Percentiles rank a stretch among this genome's conserved stretches.
Conservation (phyloP, 2,329 filamentous ascomycete genomes). For the Lachnellula cervina region DNA sequence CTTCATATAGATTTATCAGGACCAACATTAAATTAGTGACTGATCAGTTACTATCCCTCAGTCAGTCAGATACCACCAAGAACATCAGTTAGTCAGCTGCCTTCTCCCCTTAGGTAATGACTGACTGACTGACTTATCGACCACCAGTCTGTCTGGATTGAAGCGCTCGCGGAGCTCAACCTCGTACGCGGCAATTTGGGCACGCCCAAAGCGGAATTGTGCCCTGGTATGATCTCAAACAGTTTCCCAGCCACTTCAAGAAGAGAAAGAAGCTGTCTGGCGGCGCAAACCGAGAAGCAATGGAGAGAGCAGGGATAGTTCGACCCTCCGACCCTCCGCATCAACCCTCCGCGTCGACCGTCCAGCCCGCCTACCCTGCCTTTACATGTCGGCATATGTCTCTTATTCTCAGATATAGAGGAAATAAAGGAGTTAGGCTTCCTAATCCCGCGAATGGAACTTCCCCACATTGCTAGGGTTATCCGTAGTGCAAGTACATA, state of each 20-base stretch:
- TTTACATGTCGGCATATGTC: conserved; percentile 6
- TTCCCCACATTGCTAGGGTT: no score
- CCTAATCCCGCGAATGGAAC: no score
- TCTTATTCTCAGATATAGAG: conserved; percentile 16
- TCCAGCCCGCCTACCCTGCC: no score
- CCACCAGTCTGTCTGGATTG: no score
- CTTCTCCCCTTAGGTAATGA: no score
- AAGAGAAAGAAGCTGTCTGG: conserved; percentile 16
- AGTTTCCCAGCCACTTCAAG: neutral
- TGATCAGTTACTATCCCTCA: no score
- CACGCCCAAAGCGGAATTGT: neutral
- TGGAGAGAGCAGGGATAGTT: conserved; percentile 14
- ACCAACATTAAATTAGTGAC: no score
- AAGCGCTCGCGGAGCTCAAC: conserved; percentile 16
- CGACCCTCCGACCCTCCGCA: conserved; percentile 20
- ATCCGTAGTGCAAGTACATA: conserved; percentile 2
- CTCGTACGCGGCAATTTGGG: neutral
- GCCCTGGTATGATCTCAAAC: neutral
- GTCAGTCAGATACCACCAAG: no score
- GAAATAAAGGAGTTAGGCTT: neutral
- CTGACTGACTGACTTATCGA: no score
- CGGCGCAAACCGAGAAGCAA: conserved; percentile 14
- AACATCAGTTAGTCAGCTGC: no score
- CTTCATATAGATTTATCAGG: no score
- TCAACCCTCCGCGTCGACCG: no score